phyloP scores from a whole-genome alignment of 441 rosid genomes.

The Populus hybrid region DNA sequence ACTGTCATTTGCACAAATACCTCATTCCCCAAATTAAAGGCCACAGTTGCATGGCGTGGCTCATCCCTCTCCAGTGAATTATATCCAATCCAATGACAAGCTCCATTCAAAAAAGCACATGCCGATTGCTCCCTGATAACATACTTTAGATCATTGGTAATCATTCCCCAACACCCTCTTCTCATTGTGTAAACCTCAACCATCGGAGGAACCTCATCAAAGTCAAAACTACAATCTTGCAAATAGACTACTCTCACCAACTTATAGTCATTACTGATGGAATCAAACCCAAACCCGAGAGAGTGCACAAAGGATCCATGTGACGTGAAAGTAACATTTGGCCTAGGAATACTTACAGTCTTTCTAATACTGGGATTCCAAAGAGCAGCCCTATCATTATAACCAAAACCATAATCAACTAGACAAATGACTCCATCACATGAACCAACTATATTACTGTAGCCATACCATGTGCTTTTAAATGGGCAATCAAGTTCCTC shows the following conservation, averaged over 20 bases:
- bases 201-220: not conserved
- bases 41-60: not conserved
- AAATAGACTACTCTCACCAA: not conserved
- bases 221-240: not conserved
- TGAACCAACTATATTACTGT: not conserved
- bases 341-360: not conserved
- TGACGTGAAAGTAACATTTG: not conserved
- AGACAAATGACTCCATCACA: not conserved
- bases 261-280: slow-evolving; percentile 4
- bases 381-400: not conserved
- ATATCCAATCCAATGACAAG: slow-evolving; percentile 6
- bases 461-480: too few species aligned
- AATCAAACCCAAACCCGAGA: slow-evolving; percentile 6
- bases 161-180: not conserved
- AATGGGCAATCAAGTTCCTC: slow-evolving; percentile 5
- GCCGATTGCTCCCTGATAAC: accelerated
- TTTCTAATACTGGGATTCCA: slow-evolving; percentile 4
- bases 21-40: not conserved
- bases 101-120: not conserved
- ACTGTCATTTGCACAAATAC: not conserved
- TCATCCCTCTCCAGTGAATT: too few species aligned
- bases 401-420: not conserved
- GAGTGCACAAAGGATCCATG: not conserved
- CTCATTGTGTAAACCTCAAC: not conserved
- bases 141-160: not conserved